These are phyloP conservation scores for Candida insectalens DNA, from an alignment of 805 yeast species.

Conservation along the genomic window DNA sequence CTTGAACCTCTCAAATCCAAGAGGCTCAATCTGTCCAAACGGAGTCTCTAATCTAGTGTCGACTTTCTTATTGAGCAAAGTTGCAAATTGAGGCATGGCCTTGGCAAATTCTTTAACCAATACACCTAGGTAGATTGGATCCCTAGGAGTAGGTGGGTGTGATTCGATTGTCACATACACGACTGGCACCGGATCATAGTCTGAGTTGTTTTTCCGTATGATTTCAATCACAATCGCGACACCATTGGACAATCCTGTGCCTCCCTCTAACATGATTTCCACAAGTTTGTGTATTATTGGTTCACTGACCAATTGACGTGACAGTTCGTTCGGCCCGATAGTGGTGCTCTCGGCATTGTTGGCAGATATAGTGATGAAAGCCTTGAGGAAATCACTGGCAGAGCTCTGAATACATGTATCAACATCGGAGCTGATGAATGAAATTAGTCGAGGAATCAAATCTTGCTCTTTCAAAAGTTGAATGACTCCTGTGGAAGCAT, in stretches of 20 bases:
- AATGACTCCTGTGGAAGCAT: conserved; percentile 78
- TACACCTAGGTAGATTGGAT: conserved; percentile 87
- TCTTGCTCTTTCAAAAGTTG: conserved; percentile 64
- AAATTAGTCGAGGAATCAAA: conserved; percentile 63
- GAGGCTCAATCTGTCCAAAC: conserved; percentile 56
- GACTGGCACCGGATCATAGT: conserved; percentile 86
- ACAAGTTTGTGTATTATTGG: conserved; percentile 59
- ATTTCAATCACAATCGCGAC: conserved; percentile 93
- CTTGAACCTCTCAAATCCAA: conserved; percentile 88
- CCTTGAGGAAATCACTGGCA: conserved; percentile 91
- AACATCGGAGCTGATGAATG: conserved; percentile 57
- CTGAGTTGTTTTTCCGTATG: conserved; percentile 91
- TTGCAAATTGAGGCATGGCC: conserved; percentile 60
- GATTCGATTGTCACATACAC: conserved; percentile 72
- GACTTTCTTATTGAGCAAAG: conserved; percentile 36
- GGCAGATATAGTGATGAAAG: conserved; percentile 88
- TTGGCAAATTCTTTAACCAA: conserved; percentile 71
- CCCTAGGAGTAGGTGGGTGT: conserved; percentile 88
- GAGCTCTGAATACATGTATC: conserved; percentile 78
- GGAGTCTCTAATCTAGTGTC: conserved; percentile 45
- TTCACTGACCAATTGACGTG: conserved; percentile 80
- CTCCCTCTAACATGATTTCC: conserved; percentile 68
- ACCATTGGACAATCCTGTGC: conserved; percentile 85
- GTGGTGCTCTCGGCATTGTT: conserved; percentile 85
- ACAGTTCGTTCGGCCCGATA: conserved; percentile 91